Base-by-base conservation (phyloP, 495 filamentous ascomycete genomes). In the Oidiodendron maius region DNA sequence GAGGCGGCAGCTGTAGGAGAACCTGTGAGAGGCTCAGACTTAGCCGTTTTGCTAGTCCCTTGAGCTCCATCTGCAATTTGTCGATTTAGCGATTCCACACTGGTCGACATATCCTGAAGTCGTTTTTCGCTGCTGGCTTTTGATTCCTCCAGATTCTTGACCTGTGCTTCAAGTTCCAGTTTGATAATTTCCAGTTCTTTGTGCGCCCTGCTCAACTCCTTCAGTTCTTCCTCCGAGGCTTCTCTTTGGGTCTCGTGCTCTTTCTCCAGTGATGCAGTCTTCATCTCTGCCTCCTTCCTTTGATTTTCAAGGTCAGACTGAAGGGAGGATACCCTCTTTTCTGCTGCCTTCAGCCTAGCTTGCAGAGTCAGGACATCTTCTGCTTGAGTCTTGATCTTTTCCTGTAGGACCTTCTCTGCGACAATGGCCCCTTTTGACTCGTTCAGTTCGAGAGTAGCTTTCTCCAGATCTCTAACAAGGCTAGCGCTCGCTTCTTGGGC, bases 401-500 rank as follows among this genome's bases (percentile, higher is more conserved):
- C 40, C 38, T 57, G 40, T 20, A 44, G 38, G 42, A 50, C 12
- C 30, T 46, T 13, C 21, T 20, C 28, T 17, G 66, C 63, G 36
- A 77, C 67, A 2, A 80, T 63, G 36, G 78, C 74, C 1, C 71
- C 67, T 40, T 77, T 72, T 22, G 80, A 69, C 11, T 71, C 71
- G 52, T 78, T 73, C 18, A 86, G 53, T 5, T 77, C 74, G 4
- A 66, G 44, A 38, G 69, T 66, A 6, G 65, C 58, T 20, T 64
- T 66, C 45, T 77, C 74, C 2, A 86, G 63, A 35, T 77, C 67
- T 30, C 72, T 65, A 1, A 57, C 58, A 15, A 57, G 34, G 2
- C 48, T 43, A 44, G 46, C 36, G 28, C 72, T 71, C 18, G 81
- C 69, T 0, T 63, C 58, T 4, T 66, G 59, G 1, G 55, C 50